Evolutionary conservation across 805 yeast genomes (phyloP), one percentile per base, ranked within the genome.

Genomic region (Scheffersomyces ergatensis): DNA sequence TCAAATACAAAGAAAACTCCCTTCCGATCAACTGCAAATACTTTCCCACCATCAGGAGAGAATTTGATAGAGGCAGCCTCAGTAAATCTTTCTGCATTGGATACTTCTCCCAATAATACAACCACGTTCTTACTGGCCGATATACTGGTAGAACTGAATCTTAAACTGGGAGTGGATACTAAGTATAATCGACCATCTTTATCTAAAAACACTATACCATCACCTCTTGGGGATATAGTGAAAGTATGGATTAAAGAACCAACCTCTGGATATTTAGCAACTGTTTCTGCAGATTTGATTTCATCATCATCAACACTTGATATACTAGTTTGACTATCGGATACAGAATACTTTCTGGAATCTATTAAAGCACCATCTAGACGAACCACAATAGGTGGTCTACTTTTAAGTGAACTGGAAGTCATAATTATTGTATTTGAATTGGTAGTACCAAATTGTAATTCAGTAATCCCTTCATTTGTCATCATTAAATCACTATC

Each of bases 381-480:
- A 24, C 60, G 45, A 2, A 69, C 45, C 25, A 67, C 58, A 13
- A 65, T 42, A 1, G 68, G 59, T 2, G 67, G 65, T 18, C 65
- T 44, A 34, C 49, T 49, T 24, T 62, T 62, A 36, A 69, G 54
- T 8, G 72, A 62, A 31, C 72, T 65, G 15, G 67, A 61, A 0
- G 74, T 55, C n/a, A 69, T 39, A 6, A 69, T 44, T 5, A 70
- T 46, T 7, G 70, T 60, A 45, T 69, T 68, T 18, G 73, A 56
- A 38, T 37, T 45, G 5, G 57, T 51, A 12, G 53, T 47, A 2
- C 74, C 73, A 57, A 89, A 85, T 41, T 77, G 76, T 5, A 87
- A 63, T 46, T 82, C 86, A 0, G 98, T 92, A 29, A 92, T 87
- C 2, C 97, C 97, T 57, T 90, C 97, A 42, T 87, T 80, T 45